Evolutionary conservation across 75 land plant genomes (phyloP).

Genomic region (Larix kaempferi): DNA sequence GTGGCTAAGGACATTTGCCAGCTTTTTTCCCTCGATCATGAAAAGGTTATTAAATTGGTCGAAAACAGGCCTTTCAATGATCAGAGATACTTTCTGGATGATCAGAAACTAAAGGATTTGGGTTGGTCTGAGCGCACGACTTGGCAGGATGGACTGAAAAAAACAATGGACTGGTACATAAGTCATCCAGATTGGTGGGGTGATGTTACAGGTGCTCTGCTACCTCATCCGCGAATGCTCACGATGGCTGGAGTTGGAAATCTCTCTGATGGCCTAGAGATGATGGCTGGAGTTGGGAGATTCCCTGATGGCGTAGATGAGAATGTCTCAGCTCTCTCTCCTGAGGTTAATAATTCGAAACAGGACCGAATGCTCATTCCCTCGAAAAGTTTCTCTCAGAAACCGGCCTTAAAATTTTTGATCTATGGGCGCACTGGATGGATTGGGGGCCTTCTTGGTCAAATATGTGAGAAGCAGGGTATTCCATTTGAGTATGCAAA

Average conservation of each 20-base stretch:
- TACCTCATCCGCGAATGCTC: slow-evolving; percentile 65
- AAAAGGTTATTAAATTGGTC: slow-evolving; percentile 45
- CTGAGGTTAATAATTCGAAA: not conserved
- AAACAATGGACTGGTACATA: slow-evolving; percentile 68
- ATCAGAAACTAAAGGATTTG: slow-evolving; percentile 57
- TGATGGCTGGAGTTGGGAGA: slow-evolving; percentile 5
- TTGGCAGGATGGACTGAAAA: slow-evolving; percentile 71
- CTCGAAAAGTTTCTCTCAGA: slow-evolving; percentile 2
- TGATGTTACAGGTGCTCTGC: slow-evolving; percentile 66
- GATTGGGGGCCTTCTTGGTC: slow-evolving; percentile 72
- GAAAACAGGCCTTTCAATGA: slow-evolving; percentile 78
- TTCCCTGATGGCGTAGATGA: not conserved
- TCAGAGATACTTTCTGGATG: slow-evolving; percentile 75
- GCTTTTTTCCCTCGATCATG: slow-evolving; percentile 45
- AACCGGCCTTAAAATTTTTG: slow-evolving; percentile 51
- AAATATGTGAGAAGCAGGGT: slow-evolving; percentile 57
- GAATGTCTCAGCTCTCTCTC: not conserved
- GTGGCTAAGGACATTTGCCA: slow-evolving; percentile 69
- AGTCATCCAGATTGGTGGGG: slow-evolving; percentile 75
- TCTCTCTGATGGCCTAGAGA: slow-evolving; percentile 19
- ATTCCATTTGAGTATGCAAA: slow-evolving; percentile 60
- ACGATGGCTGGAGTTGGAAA: slow-evolving; percentile 44
- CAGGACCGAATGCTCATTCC: slow-evolving; percentile 19
- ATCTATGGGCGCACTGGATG: slow-evolving; percentile 76
- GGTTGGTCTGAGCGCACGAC: slow-evolving; percentile 65